Evolutionary conservation across 164 flowering plant species (phyloP).

Genomic region (Liriodendron chinense): DNA sequence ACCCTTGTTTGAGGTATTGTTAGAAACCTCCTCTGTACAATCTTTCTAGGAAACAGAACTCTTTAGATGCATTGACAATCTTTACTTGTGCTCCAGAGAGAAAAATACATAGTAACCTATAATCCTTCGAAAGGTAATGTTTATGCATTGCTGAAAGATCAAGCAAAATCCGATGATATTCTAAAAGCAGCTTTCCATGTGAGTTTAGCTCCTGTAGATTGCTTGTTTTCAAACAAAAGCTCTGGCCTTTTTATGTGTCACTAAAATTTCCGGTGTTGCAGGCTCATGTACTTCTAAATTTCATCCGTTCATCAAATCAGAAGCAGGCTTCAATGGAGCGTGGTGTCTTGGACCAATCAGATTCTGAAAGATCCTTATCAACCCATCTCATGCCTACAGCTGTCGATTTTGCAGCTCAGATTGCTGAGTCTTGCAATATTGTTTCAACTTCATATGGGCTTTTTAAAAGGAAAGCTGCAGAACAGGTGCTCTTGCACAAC

Average conservation of each 20-base stretch:
- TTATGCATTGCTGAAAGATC: slow-evolving; percentile 88
- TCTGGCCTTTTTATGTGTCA: neutral
- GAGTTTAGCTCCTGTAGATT: slow-evolving; percentile 25
- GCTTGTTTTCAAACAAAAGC: neutral
- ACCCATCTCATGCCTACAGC: slow-evolving; percentile 19
- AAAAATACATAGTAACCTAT: slow-evolving; percentile 79
- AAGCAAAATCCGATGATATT: slow-evolving; percentile 92
- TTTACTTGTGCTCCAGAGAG: slow-evolving; percentile 49
- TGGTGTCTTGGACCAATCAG: slow-evolving; percentile 21
- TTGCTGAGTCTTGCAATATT: slow-evolving; percentile 80
- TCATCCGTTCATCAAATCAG: slow-evolving; percentile 48
- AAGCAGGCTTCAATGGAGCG: slow-evolving; percentile 20
- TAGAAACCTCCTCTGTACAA: neutral
- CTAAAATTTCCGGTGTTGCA: slow-evolving; percentile 27
- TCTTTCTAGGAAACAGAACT: neutral
- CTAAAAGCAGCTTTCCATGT: slow-evolving; percentile 98
- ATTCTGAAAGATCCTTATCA: slow-evolving; percentile 10
- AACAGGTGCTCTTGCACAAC: slow-evolving; percentile 50
- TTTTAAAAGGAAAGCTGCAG: slow-evolving; percentile 80
- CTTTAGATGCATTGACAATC: neutral
- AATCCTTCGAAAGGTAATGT: slow-evolving; percentile 83
- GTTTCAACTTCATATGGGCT: slow-evolving; percentile 67
- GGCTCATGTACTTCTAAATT: slow-evolving; percentile 91
- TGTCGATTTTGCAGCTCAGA: slow-evolving; percentile 48
- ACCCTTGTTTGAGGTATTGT: slow-evolving; percentile 82